Evolutionary conservation across 148 eudicot species (phyloP), one percentile per base, ranked within the genome.

Genomic region (Tetragonia tetragonoides): DNA sequence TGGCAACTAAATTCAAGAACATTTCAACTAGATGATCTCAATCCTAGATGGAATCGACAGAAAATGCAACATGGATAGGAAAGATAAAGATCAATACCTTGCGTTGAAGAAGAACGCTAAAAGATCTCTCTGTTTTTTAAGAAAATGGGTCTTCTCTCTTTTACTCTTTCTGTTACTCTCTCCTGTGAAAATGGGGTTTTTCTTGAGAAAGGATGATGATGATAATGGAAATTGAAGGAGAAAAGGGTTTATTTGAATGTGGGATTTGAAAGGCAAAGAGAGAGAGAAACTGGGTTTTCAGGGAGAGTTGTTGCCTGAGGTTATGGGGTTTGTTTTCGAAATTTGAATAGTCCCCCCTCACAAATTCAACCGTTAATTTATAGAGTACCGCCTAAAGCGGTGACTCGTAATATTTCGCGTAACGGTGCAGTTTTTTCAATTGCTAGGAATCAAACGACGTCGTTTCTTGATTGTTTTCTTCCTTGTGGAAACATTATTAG

Each of bases 291-390:
- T 10, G 74, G 72, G 44, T 41, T 51, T 60, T 37, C 40, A 66
- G n/a, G 56, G 28, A 12, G 64, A 20, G 42, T 28, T 28, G 34
- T 28, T 28, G 34, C 34, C 34, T 28, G 38, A 15, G 34, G 14
- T 12, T 37, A 46, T 42, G 40, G n/a, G 64, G 28, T 34, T 60
- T 47, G 16, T 39, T 54, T 70, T 75, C 53, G 75, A 81, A 62
- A 17, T 81, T 81, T 80, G 74, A 80, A 77, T 46, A 53, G 28
- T 56, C 1, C 56, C 7, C 15, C 21, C 34, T 28, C 10, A 21
- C 71, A 79, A 60, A 64, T 12, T 37, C 18, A 72, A 65, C 74
- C 81, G 84, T 81, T 81, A 47, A 65, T 73, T n/a, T n/a, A 49
- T 74, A 74, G 14, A 34, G 28, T 77, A 66, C 81, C 74, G 78